phyloP scores from a whole-genome alignment of 768 basidiomycete genomes.

The Podaxis mareebaensis region DNA sequence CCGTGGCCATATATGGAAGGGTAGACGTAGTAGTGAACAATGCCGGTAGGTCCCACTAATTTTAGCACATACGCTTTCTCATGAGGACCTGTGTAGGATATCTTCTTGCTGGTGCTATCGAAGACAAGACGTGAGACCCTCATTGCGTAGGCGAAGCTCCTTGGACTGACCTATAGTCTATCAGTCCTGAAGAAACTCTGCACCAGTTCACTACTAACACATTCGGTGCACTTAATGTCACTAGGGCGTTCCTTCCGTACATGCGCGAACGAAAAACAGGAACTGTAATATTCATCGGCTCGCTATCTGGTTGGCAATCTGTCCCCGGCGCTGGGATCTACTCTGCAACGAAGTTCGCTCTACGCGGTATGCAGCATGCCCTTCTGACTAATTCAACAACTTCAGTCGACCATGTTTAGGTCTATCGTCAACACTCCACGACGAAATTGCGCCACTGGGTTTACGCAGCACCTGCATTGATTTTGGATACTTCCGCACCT shows the following conservation, averaged over 20 bases:
- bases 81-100: conserved; percentile 26
- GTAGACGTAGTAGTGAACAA: conserved; percentile 50
- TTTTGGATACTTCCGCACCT: conserved; percentile 40
- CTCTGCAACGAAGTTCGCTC: conserved; percentile 38
- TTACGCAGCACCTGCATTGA: conserved; percentile 38
- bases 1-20: conserved; percentile 37
- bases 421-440: conserved; percentile 31
- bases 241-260: conserved; percentile 47
- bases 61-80: background rate
- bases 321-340: conserved; percentile 38
- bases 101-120: conserved; percentile 32
- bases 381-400: background rate
- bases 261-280: conserved; percentile 44
- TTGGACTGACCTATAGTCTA: no score
- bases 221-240: conserved; percentile 45
- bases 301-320: conserved; percentile 40
- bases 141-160: background rate
- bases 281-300: conserved; percentile 45
- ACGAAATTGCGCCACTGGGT: conserved; percentile 39
- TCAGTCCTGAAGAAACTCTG: conserved; percentile 42
- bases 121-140: conserved; percentile 33
- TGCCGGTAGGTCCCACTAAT: conserved; percentile 29
- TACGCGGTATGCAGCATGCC: conserved; percentile 26
- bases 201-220: conserved; percentile 44
- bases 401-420: conserved; percentile 20